Base-by-base conservation (phyloP, 495 filamentous ascomycete species). In the Hamigera avellanea region DNA sequence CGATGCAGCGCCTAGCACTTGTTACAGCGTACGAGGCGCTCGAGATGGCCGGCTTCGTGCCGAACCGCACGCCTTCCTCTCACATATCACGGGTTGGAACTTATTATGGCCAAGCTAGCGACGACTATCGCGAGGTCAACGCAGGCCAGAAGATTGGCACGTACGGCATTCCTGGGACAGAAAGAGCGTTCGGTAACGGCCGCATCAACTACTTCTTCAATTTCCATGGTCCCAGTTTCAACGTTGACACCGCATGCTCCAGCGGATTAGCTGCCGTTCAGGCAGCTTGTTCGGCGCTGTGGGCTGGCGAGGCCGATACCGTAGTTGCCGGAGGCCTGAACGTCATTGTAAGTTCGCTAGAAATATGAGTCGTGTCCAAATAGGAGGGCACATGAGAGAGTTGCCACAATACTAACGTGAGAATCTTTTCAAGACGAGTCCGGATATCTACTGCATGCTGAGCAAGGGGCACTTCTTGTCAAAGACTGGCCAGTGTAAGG, bases 231-330 rank as follows among this genome's bases (percentile, higher is more conserved):
- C 87, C 87, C 0, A 91, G 83, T 44, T 75, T 84, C 50, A 85
- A 75, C 45, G 70, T 91, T 26, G 88, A 95, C 52, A 93, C 88
- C 1, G 88, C 88, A 13, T 95, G 88, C 53, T 93, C 83, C 9
- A 91, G 81, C 14, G 83, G 80, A 49, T 68, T 87, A 2, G 82
- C 86, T 8, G 83, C 86, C 7, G 78, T 94, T 41, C 83, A 91
- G 41, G 64, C 88, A 3, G 86, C 86, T 13, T 88, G 86, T 56
- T 83, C 80, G 19, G 72, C 86, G 0, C 67, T 93, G 3, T 85
- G 81, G 73, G 71, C 70, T 1, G 79, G 81, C 32, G 83, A 93
- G 45, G 88, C 84, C 50, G 81, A 93, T 52, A 81, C 84, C 26
- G 86, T 85, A 6, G 72, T 89, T 10, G 78, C 83, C 30, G 87